Conservation (phyloP, 495 filamentous ascomycete species). For the Penicillium paradoxum region DNA sequence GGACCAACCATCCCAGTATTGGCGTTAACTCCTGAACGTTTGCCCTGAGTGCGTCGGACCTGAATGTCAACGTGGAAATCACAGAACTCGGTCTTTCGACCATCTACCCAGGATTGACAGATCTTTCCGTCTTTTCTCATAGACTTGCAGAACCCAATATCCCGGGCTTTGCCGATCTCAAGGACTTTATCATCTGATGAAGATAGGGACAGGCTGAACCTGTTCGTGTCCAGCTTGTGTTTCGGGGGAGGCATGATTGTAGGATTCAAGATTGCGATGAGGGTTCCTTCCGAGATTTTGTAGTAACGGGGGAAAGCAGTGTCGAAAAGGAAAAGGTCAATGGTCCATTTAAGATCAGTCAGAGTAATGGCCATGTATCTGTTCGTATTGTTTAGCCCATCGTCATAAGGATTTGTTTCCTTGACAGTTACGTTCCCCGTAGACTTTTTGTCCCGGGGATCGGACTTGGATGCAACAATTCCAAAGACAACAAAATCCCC, state of each 20-base stretch:
- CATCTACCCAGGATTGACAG: constrained; percentile 83
- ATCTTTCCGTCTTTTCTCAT: constrained; percentile 76
- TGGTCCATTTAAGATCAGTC: constrained; percentile 83
- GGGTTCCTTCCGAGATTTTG: constrained; percentile 78
- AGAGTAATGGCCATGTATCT: constrained; percentile 92
- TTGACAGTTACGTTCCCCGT: constrained; percentile 39
- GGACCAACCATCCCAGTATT: constrained; percentile 44
- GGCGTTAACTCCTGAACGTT: constrained; percentile 77
- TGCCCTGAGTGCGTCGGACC: constrained; percentile 62
- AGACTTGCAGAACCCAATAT: constrained; percentile 84
- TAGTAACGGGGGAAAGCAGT: constrained; percentile 86
- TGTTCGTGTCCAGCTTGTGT: constrained; percentile 64
- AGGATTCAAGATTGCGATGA: constrained; percentile 93
- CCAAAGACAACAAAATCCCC: constrained; percentile 83
- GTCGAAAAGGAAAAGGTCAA: constrained; percentile 90
- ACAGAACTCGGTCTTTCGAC: constrained; percentile 81
- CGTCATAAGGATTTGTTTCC: constrained; percentile 45
- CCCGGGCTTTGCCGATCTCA: constrained; percentile 78
- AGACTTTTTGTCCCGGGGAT: constrained; percentile 63
- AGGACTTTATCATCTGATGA: constrained; percentile 83
- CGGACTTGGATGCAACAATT: constrained; percentile 80
- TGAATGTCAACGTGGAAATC: constrained; percentile 85
- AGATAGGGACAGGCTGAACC: constrained; percentile 77
- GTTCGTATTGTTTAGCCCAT: constrained; percentile 52
- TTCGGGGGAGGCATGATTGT: constrained; percentile 79